These are phyloP conservation scores for Quercus bicolor DNA, from an alignment of 306 rosid genomes.

Conservation along the genomic window DNA sequence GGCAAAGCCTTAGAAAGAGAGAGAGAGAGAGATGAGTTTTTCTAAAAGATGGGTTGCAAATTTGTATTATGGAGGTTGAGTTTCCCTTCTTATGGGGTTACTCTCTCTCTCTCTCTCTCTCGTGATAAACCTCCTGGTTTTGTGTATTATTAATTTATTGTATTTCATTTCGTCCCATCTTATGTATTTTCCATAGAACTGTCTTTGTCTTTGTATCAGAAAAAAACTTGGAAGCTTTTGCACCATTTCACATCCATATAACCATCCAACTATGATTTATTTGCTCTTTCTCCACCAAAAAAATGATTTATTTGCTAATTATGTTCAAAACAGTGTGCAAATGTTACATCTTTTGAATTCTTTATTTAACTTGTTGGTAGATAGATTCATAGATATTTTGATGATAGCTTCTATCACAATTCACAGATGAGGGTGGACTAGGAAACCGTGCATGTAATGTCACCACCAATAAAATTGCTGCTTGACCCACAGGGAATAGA, in stretches of 20 bases:
- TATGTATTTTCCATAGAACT: slow-evolving; percentile 36
- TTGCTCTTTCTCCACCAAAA: neutral
- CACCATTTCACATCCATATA: slow-evolving; percentile 13
- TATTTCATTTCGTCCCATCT: slow-evolving; percentile 35
- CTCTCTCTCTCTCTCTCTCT: slow-evolving; percentile 24
- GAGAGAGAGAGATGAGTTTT: slow-evolving; percentile 18
- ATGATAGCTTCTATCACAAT: slow-evolving; percentile 7
- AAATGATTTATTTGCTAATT: neutral
- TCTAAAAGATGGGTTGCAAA: slow-evolving; percentile 22
- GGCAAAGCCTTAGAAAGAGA: slow-evolving; percentile 9
- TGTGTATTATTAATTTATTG: neutral
- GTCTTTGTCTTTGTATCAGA: slow-evolving; percentile 42
- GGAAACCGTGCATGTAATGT: neutral
- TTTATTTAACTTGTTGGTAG: too few species aligned
- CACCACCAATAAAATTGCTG: neutral
- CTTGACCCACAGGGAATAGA: neutral
- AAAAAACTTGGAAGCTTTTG: slow-evolving; percentile 39
- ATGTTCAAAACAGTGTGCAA: neutral
- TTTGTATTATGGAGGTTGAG: slow-evolving; percentile 28
- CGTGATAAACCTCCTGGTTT: slow-evolving; percentile 39
- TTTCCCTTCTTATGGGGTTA: slow-evolving; percentile 31
- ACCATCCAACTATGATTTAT: slow-evolving; percentile 7
- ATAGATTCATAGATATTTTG: neutral
- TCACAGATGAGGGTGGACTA: neutral
- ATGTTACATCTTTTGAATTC: neutral